Base-by-base conservation (phyloP, 2,329 filamentous ascomycete species). In the Pestalotiopsis sp. region DNA sequence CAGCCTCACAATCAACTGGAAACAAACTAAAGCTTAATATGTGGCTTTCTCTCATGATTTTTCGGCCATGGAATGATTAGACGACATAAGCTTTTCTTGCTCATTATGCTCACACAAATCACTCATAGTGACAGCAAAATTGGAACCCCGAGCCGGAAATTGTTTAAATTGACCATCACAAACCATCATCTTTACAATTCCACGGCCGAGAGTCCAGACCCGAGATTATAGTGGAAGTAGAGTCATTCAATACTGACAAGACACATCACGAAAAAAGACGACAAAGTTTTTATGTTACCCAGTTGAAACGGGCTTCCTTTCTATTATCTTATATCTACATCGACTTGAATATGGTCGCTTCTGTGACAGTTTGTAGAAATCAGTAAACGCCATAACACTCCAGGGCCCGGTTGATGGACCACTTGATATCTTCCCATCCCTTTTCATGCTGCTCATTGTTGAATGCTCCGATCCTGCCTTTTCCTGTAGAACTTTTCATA, bases 351-450 rank as follows among this genome's bases (percentile, higher is more conserved):
- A 38, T 63, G 62, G 71, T 72, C 70, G 63, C 70, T 70, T 73
- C 71, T 68, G 68, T 70, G 64, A 66, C 64, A 73, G 73, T 68
- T 71, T 70, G 69, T 71, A 75, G 74, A 75, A 74, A 72, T 73
- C 74, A 75, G 59, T 70, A 70, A 78, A 78, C 76, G 76, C 76
- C 76, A 68, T 68, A 66, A 72, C 44, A 72, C 71, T 71, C 73
- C 74, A 71, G 73, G 74, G 72, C 73, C 75, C 76, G 75, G 76
- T 78, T 78, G 76, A 78, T 76, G 76, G 75, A 75, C 76, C 71
- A 66, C 61, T 65, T 75, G 76, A 73, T 77, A 78, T 78, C 76
- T 76, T 74, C 73, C 75, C 74, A 73, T 72, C 70, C 71, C 73
- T 73, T 71, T 72, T 74, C 74, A 77, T 78, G 76, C 75, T 73